Evolutionary conservation across 768 basidiomycete genomes (phyloP).

Genomic region (Chlorophyllum brunneum): DNA sequence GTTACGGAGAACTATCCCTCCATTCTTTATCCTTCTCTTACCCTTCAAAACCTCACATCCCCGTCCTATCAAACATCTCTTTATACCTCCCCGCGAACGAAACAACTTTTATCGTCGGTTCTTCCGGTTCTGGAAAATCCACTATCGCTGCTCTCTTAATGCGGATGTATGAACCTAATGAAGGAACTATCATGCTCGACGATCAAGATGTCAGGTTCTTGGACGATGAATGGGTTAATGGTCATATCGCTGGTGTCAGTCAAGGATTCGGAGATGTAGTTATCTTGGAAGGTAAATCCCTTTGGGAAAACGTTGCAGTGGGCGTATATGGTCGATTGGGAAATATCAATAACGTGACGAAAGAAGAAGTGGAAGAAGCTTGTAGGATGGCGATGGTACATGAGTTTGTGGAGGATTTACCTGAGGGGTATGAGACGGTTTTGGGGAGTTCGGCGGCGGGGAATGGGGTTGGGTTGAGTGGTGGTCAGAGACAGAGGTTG

Average conservation of each 20-base stretch:
- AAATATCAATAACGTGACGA: constrained; percentile 52
- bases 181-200: constrained; percentile 66
- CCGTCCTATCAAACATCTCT: constrained; percentile 61
- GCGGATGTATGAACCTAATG: constrained; percentile 69
- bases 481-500: constrained; percentile 89
- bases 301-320: constrained; percentile 87
- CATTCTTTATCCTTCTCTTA: constrained; percentile 79
- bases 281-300: constrained; percentile 64
- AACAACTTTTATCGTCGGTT: constrained; percentile 86
- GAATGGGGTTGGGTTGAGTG: constrained; percentile 71
- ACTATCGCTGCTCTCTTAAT: constrained; percentile 83
- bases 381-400: constrained; percentile 84
- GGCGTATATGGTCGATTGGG: constrained; percentile 30
- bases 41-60: constrained; percentile 68
- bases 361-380: constrained; percentile 73
- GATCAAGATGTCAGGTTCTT: constrained; percentile 76
- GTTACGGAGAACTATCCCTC: constrained; percentile 74
- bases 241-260: constrained; percentile 70
- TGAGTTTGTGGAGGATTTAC: constrained; percentile 82
- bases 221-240: constrained; percentile 64
- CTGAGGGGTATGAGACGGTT: constrained; percentile 82
- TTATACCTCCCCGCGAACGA: constrained; percentile 73
- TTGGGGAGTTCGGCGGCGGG: constrained; percentile 33
- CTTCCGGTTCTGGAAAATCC: constrained; percentile 91
- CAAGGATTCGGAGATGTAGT: constrained; percentile 65